These are phyloP conservation scores for Paramarasmius palmivorus DNA, from an alignment of 1,284 basidiomycete genomes.

Conservation along the genomic window DNA sequence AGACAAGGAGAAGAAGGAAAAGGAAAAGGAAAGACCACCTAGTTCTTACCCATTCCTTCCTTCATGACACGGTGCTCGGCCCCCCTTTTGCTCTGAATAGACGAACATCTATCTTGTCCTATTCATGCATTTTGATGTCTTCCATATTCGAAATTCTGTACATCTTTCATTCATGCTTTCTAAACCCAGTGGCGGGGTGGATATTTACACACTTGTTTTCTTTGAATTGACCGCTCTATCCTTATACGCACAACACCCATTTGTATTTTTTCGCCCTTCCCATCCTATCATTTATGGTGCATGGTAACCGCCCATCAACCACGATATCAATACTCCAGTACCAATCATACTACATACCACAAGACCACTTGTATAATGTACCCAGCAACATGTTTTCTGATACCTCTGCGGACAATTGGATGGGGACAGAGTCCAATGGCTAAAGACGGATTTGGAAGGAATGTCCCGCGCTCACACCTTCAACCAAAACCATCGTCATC, in stretches of 20 bases:
- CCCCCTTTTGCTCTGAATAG: not conserved
- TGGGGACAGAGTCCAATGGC: not conserved
- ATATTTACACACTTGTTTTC: not conserved
- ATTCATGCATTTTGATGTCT: too few species aligned
- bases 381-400: not conserved
- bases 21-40: constrained; percentile 28
- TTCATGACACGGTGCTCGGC: not conserved
- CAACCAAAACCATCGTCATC: too few species aligned
- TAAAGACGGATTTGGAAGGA: not conserved
- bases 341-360: constrained; percentile 14
- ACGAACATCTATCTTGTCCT: not conserved
- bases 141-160: not conserved
- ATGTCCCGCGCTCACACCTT: too few species aligned
- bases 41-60: not conserved
- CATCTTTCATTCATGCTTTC: not conserved
- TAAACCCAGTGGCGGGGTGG: not conserved
- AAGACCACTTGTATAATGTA: constrained; percentile 13
- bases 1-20: constrained; percentile 29
- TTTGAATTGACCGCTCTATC: not conserved
- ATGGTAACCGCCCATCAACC: not conserved
- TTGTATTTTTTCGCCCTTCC: not conserved
- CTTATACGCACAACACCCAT: not conserved
- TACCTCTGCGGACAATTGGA: not conserved
- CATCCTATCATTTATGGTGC: constrained; percentile 4
- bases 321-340: constrained; percentile 4